phyloP scores from a whole-genome alignment of 73 alveolate genomes.

The Paramecium sonneborni region DNA sequence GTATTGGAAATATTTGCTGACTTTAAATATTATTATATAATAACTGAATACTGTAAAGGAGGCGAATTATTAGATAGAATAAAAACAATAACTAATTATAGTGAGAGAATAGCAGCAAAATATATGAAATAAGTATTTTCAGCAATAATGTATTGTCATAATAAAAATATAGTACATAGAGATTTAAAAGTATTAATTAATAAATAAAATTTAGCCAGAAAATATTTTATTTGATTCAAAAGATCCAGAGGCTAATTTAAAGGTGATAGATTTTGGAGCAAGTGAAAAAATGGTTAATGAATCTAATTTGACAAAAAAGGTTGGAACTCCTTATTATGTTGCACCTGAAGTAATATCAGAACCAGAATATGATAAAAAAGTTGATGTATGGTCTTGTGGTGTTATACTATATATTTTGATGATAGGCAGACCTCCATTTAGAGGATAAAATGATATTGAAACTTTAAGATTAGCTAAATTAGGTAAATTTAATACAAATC shows the following conservation, averaged over 20 bases:
- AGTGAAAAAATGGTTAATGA: slow-evolving; percentile 50
- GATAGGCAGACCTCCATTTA: slow-evolving; percentile 65
- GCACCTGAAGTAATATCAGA: slow-evolving; percentile 62
- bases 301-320: slow-evolving; percentile 41
- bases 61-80: slow-evolving; percentile 84
- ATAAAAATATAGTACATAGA: slow-evolving; percentile 78
- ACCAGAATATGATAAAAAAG: slow-evolving; percentile 55
- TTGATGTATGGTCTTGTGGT: slow-evolving; percentile 68
- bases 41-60: slow-evolving; percentile 73
- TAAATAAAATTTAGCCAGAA: slow-evolving; percentile 57
- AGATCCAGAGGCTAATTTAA: slow-evolving; percentile 77
- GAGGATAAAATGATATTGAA: slow-evolving; percentile 56
- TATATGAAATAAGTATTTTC: slow-evolving; percentile 79
- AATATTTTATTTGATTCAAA: slow-evolving; percentile 68
- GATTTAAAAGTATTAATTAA: slow-evolving; percentile 67
- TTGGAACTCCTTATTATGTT: slow-evolving; percentile 67
- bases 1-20: slow-evolving; percentile 61
- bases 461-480: slow-evolving; percentile 52
- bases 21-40: slow-evolving; percentile 50
- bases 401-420: slow-evolving; percentile 56
- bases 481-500: slow-evolving; percentile 42
- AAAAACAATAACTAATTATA: slow-evolving; percentile 66
- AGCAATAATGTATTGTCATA: slow-evolving; percentile 81
- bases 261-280: slow-evolving; percentile 88
- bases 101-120: slow-evolving; percentile 74